These are phyloP conservation scores for Penicillium steckii DNA, from an alignment of 495 filamentous ascomycete genomes.

Conservation along the genomic window DNA sequence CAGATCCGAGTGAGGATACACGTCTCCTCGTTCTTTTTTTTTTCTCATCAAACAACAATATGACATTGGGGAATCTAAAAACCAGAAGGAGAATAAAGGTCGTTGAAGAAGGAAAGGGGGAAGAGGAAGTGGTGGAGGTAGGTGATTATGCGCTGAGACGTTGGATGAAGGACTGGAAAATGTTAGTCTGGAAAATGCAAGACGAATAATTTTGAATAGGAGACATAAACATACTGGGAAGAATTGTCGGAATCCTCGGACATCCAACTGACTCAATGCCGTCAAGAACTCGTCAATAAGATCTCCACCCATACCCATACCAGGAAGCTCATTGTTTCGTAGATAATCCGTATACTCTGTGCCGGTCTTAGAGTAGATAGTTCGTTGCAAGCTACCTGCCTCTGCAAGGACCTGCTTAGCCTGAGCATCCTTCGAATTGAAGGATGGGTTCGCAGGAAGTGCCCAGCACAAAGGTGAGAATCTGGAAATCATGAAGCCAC, in stretches of 20 bases:
- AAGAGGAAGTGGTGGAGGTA: not conserved
- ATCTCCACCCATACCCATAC: slow-evolving; percentile 53
- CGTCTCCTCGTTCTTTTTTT: slow-evolving; percentile 18
- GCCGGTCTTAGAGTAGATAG: slow-evolving; percentile 84
- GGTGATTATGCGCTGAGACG: slow-evolving; percentile 45
- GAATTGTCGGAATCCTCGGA: slow-evolving; percentile 55
- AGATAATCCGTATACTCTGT: slow-evolving; percentile 56
- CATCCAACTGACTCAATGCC: slow-evolving; percentile 48
- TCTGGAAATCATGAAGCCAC: slow-evolving; percentile 80
- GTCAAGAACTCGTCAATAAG: slow-evolving; percentile 56
- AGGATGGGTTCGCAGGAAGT: slow-evolving; percentile 69
- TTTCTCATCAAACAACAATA: slow-evolving; percentile 26
- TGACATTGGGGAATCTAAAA: slow-evolving; percentile 45
- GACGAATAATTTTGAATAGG: not conserved
- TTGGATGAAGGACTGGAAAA: slow-evolving; percentile 44
- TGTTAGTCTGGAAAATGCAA: not conserved
- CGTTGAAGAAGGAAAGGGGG: slow-evolving; percentile 3
- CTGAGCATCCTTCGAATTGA: slow-evolving; percentile 82
- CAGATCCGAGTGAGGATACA: slow-evolving; percentile 14
- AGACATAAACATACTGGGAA: slow-evolving; percentile 45
- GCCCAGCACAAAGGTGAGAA: slow-evolving; percentile 89
- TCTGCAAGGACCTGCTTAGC: slow-evolving; percentile 81
- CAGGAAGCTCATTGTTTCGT: slow-evolving; percentile 48
- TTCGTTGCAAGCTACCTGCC: slow-evolving; percentile 78
- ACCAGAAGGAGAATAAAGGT: slow-evolving; percentile 25